Base-by-base conservation (phyloP, 2,329 filamentous ascomycete genomes). In the Beauveria bassiana region DNA sequence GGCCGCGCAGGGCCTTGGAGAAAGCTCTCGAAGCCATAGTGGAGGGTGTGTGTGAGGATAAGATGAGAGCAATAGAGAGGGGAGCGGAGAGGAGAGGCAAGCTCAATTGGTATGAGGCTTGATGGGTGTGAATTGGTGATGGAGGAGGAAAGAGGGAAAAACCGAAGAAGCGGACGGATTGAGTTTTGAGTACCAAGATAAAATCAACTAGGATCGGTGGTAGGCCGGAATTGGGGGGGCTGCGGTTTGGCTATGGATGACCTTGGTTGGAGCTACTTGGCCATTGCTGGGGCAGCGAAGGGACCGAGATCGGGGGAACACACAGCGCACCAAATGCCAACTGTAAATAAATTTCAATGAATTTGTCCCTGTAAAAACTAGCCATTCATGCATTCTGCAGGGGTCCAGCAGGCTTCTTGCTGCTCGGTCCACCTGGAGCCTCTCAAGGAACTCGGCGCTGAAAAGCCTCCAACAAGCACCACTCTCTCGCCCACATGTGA, bases 1-100 rank as follows among this genome's bases (percentile, higher is more conserved):
- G 81, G 69, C 80, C 79, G 73, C 85, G 84, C 70, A 88, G 78
- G 73, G 85, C 82, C 81, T 84, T 86, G 72, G 83, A 83, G 81
- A 91, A 82, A 79, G 79, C 86, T 79, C 88, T 84, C 72, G 89
- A 90, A 75, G 90, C 88, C 90, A 93, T 93, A 80, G 76, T 84
- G 77, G 67, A 67, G 67, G 69, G 68, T 66, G 64, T 67, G 58
- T 66, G 59, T 65, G n/a, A n/a, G 18, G 7, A 43, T n/a, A 20
- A 43, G 18, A 43, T 18, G 42, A 43, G 42, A 43, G 42, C n/a
- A 66, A 62, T 46, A 53, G 45, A 52, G 38, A 61, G 45, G 54
- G 10, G 64, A 61, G 50, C 24, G 31, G 54, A 49, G 57, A 46
- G 40, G 22, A 40, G 53, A 40, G 51, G 43, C 43, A 58, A 60